Conservation (phyloP, 495 filamentous ascomycete genomes). For the Podospora pseudopauciseta region DNA sequence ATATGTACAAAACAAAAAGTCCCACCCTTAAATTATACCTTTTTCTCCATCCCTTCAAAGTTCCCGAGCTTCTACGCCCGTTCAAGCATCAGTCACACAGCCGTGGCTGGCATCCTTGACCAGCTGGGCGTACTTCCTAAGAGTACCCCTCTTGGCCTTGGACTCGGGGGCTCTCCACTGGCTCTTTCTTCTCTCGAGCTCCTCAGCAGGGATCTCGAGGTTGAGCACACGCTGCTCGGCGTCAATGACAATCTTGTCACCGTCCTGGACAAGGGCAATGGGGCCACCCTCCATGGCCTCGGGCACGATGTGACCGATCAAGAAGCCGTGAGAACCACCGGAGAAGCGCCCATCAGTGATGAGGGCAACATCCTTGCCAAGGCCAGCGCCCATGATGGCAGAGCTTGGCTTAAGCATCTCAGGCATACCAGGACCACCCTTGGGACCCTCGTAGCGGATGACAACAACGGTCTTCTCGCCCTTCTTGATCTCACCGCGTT, state of each 20-base stretch:
- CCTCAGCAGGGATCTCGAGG: constrained; percentile 54
- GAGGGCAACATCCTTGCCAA: constrained; percentile 76
- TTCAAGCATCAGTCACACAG: constrained; percentile 65
- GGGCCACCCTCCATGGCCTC: constrained; percentile 68
- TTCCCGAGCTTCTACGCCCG: not conserved
- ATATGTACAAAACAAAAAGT: constrained; percentile 16
- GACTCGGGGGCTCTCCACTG: constrained; percentile 59
- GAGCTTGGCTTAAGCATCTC: constrained; percentile 83
- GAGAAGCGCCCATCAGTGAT: constrained; percentile 77
- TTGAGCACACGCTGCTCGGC: constrained; percentile 63
- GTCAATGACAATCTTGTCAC: constrained; percentile 68
- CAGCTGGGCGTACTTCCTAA: constrained; percentile 69
- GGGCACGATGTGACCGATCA: constrained; percentile 73
- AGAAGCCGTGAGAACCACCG: constrained; percentile 73
- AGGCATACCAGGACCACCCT: constrained; percentile 79
- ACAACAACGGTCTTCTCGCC: constrained; percentile 97
- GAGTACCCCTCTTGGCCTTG: constrained; percentile 67
- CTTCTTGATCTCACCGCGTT: constrained; percentile 82
- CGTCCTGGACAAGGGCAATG: constrained; percentile 64
- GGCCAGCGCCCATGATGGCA: constrained; percentile 81
- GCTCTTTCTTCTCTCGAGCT: constrained; percentile 62
- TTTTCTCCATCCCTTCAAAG: not conserved
- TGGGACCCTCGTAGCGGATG: constrained; percentile 91
- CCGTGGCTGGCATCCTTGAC: constrained; percentile 75
- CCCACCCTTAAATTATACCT: not conserved